These are phyloP conservation scores for Pseudogymnoascus sp. DNA, from an alignment of 2,329 filamentous ascomycete genomes.

Conservation along the genomic window DNA sequence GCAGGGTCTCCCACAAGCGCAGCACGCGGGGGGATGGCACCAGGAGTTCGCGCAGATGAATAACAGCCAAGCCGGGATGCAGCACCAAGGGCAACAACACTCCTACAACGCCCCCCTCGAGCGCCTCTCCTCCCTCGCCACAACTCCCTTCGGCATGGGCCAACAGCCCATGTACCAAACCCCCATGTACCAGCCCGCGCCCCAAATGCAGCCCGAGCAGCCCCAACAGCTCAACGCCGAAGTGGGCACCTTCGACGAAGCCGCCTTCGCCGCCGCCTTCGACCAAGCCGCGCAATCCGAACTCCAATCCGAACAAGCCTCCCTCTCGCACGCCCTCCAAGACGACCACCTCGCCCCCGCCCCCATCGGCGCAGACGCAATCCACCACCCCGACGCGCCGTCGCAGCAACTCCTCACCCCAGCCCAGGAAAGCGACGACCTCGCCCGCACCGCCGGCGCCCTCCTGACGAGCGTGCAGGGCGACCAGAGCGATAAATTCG, in stretches of 20 bases:
- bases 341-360: too few relatives aligned
- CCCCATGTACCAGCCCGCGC: background rate
- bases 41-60: slow-evolving; percentile 42
- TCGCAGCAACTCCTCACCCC: too few relatives aligned
- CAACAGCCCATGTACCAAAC: slow-evolving; percentile 10
- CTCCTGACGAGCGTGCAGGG: too few relatives aligned
- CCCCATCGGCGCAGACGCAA: too few relatives aligned
- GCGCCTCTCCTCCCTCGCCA: background rate
- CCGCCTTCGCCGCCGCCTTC: slow-evolving; percentile 47
- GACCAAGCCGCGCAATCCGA: slow-evolving; percentile 26
- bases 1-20: slow-evolving; percentile 18
- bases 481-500: too few relatives aligned
- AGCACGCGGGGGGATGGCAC: slow-evolving; percentile 39
- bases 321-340: slow-evolving; percentile 9
- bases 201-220: slow-evolving; percentile 10
- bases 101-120: background rate
- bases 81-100: slow-evolving; percentile 3
- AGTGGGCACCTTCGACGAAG: slow-evolving; percentile 40
- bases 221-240: slow-evolving; percentile 28
- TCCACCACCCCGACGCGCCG: too few relatives aligned
- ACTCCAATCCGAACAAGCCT: slow-evolving; percentile 12
- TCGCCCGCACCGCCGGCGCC: too few relatives aligned
- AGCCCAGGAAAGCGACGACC: too few relatives aligned
- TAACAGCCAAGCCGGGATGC: background rate
- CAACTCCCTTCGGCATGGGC: background rate